These are phyloP conservation scores for Bodo saltans DNA, from an alignment of 78 protist species.

Conservation along the genomic window DNA sequence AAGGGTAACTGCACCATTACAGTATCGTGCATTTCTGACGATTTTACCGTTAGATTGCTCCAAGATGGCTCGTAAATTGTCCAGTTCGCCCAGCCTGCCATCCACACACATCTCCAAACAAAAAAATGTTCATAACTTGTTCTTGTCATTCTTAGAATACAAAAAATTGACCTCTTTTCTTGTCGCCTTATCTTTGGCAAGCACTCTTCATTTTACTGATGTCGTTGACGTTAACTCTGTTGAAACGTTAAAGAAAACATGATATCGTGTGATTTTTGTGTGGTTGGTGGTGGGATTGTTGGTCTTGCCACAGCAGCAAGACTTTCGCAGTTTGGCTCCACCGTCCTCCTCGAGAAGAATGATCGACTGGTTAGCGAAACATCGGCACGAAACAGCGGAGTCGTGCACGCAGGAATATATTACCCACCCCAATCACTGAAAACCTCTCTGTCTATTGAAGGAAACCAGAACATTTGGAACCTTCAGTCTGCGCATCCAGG, in stretches of 20 bases:
- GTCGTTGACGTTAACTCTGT: no score
- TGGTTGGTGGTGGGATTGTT: not conserved
- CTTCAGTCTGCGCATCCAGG: not conserved
- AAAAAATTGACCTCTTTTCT: no score
- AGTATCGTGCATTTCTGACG: not conserved
- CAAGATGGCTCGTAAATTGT: no score
- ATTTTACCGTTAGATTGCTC: not conserved
- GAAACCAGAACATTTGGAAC: not conserved
- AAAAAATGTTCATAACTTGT: no score
- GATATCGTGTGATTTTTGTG: no score
- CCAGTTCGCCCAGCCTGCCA: no score
- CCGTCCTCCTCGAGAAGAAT: not conserved
- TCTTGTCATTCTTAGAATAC: no score
- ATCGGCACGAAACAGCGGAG: not conserved
- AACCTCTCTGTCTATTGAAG: conserved; percentile 1
- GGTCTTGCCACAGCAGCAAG: not conserved
- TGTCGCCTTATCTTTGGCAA: no score
- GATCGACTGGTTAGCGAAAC: not conserved
- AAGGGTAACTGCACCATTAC: not conserved
- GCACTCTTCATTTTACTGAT: no score
- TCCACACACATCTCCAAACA: no score
- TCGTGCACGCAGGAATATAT: conserved; percentile 22
- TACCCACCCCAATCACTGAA: conserved; percentile 1
- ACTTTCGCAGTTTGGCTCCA: not conserved
- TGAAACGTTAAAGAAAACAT: no score